Base-by-base conservation (phyloP, 2,329 filamentous ascomycete genomes). In the Colletotrichum lentis region DNA sequence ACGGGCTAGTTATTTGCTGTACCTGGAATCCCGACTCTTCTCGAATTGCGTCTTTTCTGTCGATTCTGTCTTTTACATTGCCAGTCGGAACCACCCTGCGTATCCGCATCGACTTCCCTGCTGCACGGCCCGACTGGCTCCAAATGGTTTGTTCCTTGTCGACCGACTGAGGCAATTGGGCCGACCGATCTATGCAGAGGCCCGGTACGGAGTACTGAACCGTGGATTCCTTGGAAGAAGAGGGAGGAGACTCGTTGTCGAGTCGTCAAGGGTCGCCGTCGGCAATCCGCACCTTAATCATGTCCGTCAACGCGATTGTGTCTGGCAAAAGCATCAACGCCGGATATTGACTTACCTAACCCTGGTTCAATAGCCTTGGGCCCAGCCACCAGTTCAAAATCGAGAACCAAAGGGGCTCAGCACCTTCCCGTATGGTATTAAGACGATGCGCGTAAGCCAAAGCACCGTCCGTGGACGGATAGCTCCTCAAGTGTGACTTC, bases 191-290 rank as follows among this genome's bases (percentile, higher is more conserved):
- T 43, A 47, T n/a, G 43, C 61, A 67, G 59, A 55, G 65, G 61
- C 54, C 61, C 65, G 61, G 50, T 54, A 59, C 41, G 43, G 56
- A 54, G 50, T 54, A 59, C 41, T 47, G 56, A 54, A 54, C 52
- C 35, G 41, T 44, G 46, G 35, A 41, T 59, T 58, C 61, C 61
- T 59, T 64, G 61, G 54, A 64, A 55, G 54, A 49, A 64, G 59
- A 67, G 54, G 55, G 37, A 54, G 47, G 61, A 49, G 53, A 67
- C 57, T 64, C 39, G 43, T 50, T 47, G 59, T 54, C 39, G 49
- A 64, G 43, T 50, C 53, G 59, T 54, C 39, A 43, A 64, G 49
- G 55, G 37, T 64, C 55, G 61, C 54, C 54, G 55, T 49, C 24
- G 31, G 43, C 43, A 62, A 44, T 41, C 56, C 58, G 24, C 60